Base-by-base conservation (phyloP, 2,329 filamentous ascomycete genomes). In the Rutstroemia sp. region DNA sequence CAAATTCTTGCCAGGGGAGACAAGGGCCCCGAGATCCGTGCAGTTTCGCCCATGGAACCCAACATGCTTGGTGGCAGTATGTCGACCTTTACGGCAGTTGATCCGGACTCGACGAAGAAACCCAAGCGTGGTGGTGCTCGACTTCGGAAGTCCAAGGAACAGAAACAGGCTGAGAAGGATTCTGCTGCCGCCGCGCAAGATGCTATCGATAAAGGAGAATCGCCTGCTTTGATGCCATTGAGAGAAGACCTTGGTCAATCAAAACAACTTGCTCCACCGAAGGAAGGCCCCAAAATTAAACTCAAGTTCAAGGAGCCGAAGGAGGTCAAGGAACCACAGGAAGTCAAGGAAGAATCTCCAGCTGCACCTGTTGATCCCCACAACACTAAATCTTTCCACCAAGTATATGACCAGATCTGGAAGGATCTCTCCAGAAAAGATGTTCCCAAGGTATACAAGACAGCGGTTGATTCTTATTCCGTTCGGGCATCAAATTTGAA, bases 401-500 rank as follows among this genome's bases (percentile, higher is more conserved):
- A 95, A 71, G 92, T 99, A 57, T 96, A 96, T 71, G 92, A 96
- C 67, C 91, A 96, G 71, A 97, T 97, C 63, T 95, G 90, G 86
- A 88, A 92, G 62, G 94, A 99, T 68, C 84, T 99, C 65, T 89
- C 92, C 2, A 85, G 90, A 59, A 96, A 96, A 70, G 91, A 96
- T 70, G 88, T 96, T 59, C 89, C 88, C 67, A 97, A 96, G 75
- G 89, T 95, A 0, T 91, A 84, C 70, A 89, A 94, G 63, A 80
- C 96, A 69, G 95, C 95, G 56, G 83, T 86, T 56, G 87, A 90
- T 64, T 96, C 92, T 0, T 84, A 92, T 57, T 82, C 85, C 8
- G 95, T 87, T 39, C 95, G 95, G 69, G 83, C 88, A 53, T 95
- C 92, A n/a, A 99, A 99, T 66, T 81, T 96, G 48, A 94, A 95